Evolutionary conservation across 1,284 basidiomycete genomes (phyloP).

Genomic region (Trametes versicolor): DNA sequence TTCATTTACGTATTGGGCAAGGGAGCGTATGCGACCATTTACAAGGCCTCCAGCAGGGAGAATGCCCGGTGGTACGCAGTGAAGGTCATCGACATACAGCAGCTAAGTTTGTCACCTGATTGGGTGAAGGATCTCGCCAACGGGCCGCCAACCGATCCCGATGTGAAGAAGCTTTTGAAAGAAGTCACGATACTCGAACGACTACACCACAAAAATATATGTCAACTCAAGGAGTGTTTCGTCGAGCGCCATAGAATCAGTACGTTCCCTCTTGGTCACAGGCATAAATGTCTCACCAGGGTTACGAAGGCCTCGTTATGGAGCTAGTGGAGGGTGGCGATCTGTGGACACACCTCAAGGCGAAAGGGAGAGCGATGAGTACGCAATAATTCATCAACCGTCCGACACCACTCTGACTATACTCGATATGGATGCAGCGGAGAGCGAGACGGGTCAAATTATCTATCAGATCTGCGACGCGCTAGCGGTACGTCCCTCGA

Average conservation of each 20-base stretch:
- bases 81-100: slow-evolving; percentile 73
- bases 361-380: neutral
- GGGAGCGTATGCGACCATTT: slow-evolving; percentile 83
- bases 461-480: neutral
- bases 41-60: slow-evolving; percentile 67
- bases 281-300: too few relatives aligned
- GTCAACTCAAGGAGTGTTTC: slow-evolving; percentile 80
- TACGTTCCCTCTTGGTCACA: too few relatives aligned
- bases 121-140: neutral
- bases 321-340: slow-evolving; percentile 27
- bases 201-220: slow-evolving; percentile 84
- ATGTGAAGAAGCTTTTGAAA: slow-evolving; percentile 1
- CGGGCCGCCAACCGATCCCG: slow-evolving; percentile 1
- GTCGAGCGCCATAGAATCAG: slow-evolving; percentile 49
- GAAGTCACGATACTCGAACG: slow-evolving; percentile 85
- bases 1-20: slow-evolving; percentile 73
- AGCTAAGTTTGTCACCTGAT: slow-evolving; percentile 35
- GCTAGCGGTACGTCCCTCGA: neutral
- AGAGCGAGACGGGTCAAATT: neutral
- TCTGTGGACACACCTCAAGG: slow-evolving; percentile 72
- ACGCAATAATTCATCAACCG: neutral
- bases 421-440: neutral
- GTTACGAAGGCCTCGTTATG: slow-evolving; percentile 30
- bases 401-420: too few relatives aligned
- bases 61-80: slow-evolving; percentile 74